Evolutionary conservation across 371 early-diverging fungal genomes (phyloP).

Genomic region (Mucor lusitanicus): DNA sequence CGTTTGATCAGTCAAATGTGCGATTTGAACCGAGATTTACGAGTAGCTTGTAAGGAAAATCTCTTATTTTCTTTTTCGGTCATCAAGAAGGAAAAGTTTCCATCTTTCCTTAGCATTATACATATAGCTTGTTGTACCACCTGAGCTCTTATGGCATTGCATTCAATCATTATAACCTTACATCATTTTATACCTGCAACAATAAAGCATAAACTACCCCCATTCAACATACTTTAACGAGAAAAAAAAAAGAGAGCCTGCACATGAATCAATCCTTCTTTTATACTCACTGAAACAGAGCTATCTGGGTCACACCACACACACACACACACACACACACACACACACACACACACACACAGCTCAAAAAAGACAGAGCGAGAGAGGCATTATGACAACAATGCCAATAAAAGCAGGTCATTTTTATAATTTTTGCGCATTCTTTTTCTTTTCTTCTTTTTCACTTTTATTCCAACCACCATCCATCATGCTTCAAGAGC

Average conservation of each 20-base stretch:
- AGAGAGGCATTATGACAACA: too few relatives aligned
- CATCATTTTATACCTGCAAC: too few relatives aligned
- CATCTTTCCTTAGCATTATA: not conserved
- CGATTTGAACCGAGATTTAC: constrained; percentile 13
- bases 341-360: too few relatives aligned
- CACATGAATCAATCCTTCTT: not conserved
- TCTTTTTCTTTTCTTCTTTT: not conserved
- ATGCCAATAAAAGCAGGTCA: constrained; percentile 3
- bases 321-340: too few relatives aligned
- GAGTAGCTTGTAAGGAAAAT: constrained; percentile 28
- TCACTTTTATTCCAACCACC: not conserved
- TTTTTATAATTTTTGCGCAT: not conserved
- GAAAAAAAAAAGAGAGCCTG: not conserved
- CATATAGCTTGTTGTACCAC: not conserved
- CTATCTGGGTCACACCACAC: not conserved
- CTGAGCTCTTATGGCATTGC: too few relatives aligned
- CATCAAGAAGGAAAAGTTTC: not conserved
- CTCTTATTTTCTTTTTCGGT: too few relatives aligned
- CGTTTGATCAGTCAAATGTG: constrained; percentile 43
- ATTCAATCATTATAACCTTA: too few relatives aligned
- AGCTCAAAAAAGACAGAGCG: not conserved
- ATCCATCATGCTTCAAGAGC: constrained; percentile 13
- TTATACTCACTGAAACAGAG: not conserved
- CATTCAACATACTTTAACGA: not conserved
- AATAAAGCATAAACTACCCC: not conserved